A percentile compares a stretch with the other conserved stretches of the same genome.
Evolutionary conservation across 352 stramenopile genomes (phyloP).

Genomic region (Phytopythium boreale): DNA sequence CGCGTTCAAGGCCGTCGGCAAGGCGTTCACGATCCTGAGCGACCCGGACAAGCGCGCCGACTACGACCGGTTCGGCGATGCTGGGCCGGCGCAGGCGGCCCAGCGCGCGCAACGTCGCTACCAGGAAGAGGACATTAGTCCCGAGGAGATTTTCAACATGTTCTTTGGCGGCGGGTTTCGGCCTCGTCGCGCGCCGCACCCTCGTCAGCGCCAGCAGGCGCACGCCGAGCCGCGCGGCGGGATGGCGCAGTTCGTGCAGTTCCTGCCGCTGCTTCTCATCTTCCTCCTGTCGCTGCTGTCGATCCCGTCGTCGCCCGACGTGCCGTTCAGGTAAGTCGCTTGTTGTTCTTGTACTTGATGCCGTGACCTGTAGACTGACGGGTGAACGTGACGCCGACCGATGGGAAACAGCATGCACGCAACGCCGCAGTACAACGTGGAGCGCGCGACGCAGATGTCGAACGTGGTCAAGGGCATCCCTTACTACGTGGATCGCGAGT

Average conservation of each 20-base stretch:
- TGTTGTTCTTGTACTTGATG: not conserved
- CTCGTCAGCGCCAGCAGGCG: slow-evolving; percentile 35
- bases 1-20: slow-evolving; percentile 95
- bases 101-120: slow-evolving; percentile 43
- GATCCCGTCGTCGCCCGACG: slow-evolving; percentile 61
- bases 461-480: slow-evolving; percentile 84
- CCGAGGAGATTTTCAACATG: slow-evolving; percentile 92
- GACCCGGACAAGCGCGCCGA: slow-evolving; percentile 86
- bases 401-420: slow-evolving; percentile 55
- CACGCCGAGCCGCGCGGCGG: slow-evolving; percentile 36
- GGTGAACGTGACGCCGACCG: not conserved
- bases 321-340: slow-evolving; percentile 60
- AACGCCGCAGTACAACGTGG: slow-evolving; percentile 70
- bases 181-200: slow-evolving; percentile 41
- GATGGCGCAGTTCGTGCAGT: slow-evolving; percentile 65
- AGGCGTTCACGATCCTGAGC: slow-evolving; percentile 93
- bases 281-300: slow-evolving; percentile 82
- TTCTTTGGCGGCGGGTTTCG: slow-evolving; percentile 87
- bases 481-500: slow-evolving; percentile 86
- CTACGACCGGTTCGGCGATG: slow-evolving; percentile 82
- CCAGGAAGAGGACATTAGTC: slow-evolving; percentile 84
- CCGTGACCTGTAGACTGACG: not conserved
- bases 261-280: slow-evolving; percentile 84
- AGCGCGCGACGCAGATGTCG: slow-evolving; percentile 74
- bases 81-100: slow-evolving; percentile 32